These are phyloP conservation scores for Pulveroboletus sp. DNA, from an alignment of 768 basidiomycete genomes.

Conservation along the genomic window DNA sequence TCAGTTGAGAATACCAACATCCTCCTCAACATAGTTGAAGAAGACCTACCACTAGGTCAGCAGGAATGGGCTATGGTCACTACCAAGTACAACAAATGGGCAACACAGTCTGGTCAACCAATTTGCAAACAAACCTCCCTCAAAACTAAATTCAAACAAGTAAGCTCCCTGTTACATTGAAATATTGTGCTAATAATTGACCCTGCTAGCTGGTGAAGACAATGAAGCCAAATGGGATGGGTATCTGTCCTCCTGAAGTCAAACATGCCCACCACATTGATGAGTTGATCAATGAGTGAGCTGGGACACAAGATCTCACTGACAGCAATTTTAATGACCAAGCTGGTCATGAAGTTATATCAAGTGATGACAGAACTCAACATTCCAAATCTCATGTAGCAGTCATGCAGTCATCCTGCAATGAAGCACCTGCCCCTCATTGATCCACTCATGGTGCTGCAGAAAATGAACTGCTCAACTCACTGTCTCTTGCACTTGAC, in stretches of 20 bases:
- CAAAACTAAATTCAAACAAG: constrained; percentile 26
- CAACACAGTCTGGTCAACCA: not conserved
- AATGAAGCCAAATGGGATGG: constrained; percentile 27
- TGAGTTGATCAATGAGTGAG: constrained; percentile 22
- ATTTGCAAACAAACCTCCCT: constrained; percentile 1
- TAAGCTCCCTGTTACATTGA: not conserved
- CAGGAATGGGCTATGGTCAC: not conserved
- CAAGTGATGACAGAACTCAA: not conserved
- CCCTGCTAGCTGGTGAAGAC: too few relatives aligned
- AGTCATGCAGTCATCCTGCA: not conserved
- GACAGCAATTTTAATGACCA: constrained; percentile 17
- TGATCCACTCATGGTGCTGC: constrained; percentile 8
- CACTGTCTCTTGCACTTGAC: constrained; percentile 23
- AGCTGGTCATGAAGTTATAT: not conserved
- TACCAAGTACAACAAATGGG: not conserved
- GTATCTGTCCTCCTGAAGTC: constrained; percentile 19
- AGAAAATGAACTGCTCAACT: constrained; percentile 18
- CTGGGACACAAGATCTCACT: constrained; percentile 19
- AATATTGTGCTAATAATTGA: constrained; percentile 12
- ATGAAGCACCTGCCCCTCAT: constrained; percentile 6
- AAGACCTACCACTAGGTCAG: not conserved
- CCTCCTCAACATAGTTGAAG: not conserved
- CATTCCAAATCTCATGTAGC: not conserved
- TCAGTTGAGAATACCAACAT: not conserved
- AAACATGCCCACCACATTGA: constrained; percentile 26